Evolutionary conservation across 139 green algal species (phyloP).

Genomic region (Marvania coccoides): DNA sequence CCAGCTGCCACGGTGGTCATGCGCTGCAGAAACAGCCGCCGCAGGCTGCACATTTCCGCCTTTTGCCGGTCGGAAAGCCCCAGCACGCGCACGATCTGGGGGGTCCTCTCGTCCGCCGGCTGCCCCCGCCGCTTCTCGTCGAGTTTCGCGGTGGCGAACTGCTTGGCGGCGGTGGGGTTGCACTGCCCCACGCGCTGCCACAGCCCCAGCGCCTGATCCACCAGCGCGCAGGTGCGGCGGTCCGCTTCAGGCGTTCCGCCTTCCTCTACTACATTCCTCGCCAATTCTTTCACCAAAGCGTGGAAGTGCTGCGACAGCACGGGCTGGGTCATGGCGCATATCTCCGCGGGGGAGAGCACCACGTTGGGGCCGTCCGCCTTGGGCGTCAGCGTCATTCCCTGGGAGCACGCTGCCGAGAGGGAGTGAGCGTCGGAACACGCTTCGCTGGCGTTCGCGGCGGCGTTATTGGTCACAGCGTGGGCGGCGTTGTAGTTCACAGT

Average conservation of each 20-base stretch:
- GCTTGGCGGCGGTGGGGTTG: slow-evolving; percentile 11
- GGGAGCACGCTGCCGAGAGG: too few species aligned
- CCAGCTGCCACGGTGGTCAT: slow-evolving; percentile 14
- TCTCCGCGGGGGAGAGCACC: too few species aligned
- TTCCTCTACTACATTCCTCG: slow-evolving; percentile 16
- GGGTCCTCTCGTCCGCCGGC: slow-evolving; percentile 7
- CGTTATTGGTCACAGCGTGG: too few species aligned
- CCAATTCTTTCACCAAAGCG: slow-evolving; percentile 35
- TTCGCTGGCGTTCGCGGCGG: too few species aligned
- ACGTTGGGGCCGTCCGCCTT: too few species aligned
- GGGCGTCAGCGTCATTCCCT: slow-evolving; percentile 15
- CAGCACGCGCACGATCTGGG: slow-evolving; percentile 17
- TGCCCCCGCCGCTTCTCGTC: not conserved
- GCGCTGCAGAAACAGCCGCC: slow-evolving; percentile 24
- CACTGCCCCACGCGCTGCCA: slow-evolving; percentile 3
- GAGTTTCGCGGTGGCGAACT: slow-evolving; percentile 11
- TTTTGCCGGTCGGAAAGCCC: slow-evolving; percentile 16
- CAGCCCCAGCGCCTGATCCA: slow-evolving; percentile 15
- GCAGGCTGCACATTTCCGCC: slow-evolving; percentile 27
- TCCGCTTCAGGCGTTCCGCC: not conserved
- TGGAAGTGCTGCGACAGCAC: slow-evolving; percentile 27
- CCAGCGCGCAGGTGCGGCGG: not conserved
- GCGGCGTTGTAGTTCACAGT: too few species aligned
- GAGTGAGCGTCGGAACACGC: too few species aligned
- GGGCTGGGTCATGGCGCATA: slow-evolving; percentile 20